Conservation (phyloP, 305 asterid species). For the Solanum hybrid region DNA sequence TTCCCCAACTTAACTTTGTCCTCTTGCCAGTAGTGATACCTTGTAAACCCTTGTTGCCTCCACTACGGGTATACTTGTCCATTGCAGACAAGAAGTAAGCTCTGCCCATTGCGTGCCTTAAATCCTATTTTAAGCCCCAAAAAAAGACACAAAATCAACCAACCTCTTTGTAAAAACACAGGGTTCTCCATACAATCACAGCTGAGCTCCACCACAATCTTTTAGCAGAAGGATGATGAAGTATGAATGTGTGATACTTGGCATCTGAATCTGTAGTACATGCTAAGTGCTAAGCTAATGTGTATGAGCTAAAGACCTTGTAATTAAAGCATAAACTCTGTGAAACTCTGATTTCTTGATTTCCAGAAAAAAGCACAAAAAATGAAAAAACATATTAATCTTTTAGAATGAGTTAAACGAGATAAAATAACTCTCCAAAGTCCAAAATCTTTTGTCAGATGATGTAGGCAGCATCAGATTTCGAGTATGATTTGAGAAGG, state of each 20-base stretch:
- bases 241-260: neutral
- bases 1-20: neutral
- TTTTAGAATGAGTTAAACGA: neutral
- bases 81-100: neutral
- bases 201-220: neutral
- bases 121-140: neutral
- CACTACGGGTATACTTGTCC: neutral
- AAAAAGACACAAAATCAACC: neutral
- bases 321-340: neutral
- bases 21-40: neutral
- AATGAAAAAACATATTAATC: neutral
- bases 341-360: neutral
- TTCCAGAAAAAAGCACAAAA: neutral
- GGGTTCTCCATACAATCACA: neutral
- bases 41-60: neutral
- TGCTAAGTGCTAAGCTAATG: neutral
- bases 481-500: neutral
- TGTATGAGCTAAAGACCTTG: neutral
- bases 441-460: neutral
- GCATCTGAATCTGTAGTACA: neutral
- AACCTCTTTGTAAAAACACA: neutral
- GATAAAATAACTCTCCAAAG: neutral
- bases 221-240: neutral
- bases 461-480: neutral
- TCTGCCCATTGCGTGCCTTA: neutral